Base-by-base conservation (phyloP, 495 filamentous ascomycete species). In the Geopyxis carbonaria region DNA sequence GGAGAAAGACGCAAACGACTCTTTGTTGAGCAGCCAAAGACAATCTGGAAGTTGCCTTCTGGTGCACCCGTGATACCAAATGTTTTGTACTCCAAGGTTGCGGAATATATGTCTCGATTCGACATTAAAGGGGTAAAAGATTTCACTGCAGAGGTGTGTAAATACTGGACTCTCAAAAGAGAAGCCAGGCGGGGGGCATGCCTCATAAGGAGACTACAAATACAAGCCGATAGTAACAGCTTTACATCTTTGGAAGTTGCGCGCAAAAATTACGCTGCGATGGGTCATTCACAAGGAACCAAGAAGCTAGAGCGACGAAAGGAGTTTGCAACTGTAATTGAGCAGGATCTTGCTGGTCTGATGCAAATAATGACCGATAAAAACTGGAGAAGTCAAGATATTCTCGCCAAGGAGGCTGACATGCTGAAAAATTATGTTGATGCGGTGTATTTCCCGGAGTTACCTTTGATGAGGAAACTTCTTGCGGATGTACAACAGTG, bases 241-340 rank as follows among this genome's bases (percentile, higher is more conserved):
- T 97, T 95, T 57, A 82, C 85, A 0, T 89, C 82, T 0, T 89
- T 93, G 76, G 91, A 99, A 59, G 78, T 99, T 47, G 91, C 85
- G 1, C 68, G 89, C 22, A 73, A 92, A 40, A 81, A 95, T 51
- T 99, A 89, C 60, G 75, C 78, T 5, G 76, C 78, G 15, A 87
- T 93, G 81, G 89, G 89, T 23, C 76, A 76, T 18, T 72, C 73
- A 32, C 38, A 44, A 21, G 89, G 89, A 20, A 71, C 75, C 44
- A 70, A 77, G 22, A 73, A 81, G 40, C 65, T 99, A 16, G 64
- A 75, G 38, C 68, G 81, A 33, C 74, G 89, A 32, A 82, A 92
- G 48, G 83, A 93, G 39, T 95, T 95, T 58, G 82, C 80, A 9
- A 68, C 80, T 41, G 64, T 61, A 23, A 66, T 95, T 27, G 65